phyloP scores from a whole-genome alignment of 1,284 basidiomycete genomes.

The Anthracocystis walkeri region DNA sequence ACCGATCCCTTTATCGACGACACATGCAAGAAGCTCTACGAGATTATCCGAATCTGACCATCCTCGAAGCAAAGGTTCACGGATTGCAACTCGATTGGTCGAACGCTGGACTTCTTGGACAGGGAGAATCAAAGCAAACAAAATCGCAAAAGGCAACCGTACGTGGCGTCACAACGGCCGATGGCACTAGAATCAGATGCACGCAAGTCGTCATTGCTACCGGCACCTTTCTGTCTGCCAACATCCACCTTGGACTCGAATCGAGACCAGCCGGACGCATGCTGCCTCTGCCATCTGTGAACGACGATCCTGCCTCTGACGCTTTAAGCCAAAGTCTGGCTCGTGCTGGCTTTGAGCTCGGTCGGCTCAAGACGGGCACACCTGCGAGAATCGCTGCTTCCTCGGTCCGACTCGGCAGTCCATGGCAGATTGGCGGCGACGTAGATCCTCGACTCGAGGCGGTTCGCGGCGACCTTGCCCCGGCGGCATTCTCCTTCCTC shows the following conservation, averaged over 20 bases:
- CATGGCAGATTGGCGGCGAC: conserved; percentile 22
- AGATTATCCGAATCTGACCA: conserved; percentile 77
- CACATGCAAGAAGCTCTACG: conserved; percentile 80
- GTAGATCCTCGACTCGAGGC: conserved; percentile 38
- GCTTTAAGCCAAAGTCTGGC: conserved; percentile 81
- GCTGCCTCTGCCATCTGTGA: conserved; percentile 77
- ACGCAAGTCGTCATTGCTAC: conserved; percentile 87
- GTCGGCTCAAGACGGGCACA: conserved; percentile 88
- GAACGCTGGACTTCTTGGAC: conserved; percentile 8
- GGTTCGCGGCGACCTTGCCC: conserved; percentile 40
- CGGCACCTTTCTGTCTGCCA: conserved; percentile 87
- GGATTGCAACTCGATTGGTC: conserved; percentile 78
- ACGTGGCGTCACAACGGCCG: conserved; percentile 80
- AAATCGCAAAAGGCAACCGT: conserved; percentile 74
- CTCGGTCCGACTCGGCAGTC: conserved; percentile 76
- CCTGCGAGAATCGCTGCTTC: conserved; percentile 81
- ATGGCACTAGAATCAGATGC: conserved; percentile 81
- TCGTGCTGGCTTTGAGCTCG: conserved; percentile 81
- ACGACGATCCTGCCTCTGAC: conserved; percentile 70
- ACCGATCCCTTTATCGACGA: conserved; percentile 82
- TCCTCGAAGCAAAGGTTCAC: conserved; percentile 81
- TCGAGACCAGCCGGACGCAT: conserved; percentile 85
- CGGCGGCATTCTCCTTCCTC: conserved; percentile 56
- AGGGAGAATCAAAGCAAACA: neutral
- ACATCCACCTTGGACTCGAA: conserved; percentile 86